phyloP scores from a whole-genome alignment of 306 rosid species.

The Sophora flavescens region DNA sequence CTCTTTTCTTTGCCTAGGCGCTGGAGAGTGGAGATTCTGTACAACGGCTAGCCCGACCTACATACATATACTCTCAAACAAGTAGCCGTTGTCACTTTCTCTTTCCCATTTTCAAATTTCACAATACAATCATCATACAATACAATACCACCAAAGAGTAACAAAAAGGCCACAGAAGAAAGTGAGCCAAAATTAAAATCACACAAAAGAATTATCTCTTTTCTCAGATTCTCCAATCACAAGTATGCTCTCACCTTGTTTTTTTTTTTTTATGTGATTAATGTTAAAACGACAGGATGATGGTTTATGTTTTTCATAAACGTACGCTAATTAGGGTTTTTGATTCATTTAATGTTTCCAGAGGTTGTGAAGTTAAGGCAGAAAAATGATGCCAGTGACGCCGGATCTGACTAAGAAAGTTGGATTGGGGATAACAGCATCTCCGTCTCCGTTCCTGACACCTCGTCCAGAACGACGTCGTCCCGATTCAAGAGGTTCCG shows the following conservation, averaged over 20 bases:
- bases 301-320: background rate
- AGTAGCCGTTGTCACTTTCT: background rate
- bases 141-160: too few relatives aligned
- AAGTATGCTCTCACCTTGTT: background rate
- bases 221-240: background rate
- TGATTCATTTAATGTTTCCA: slow-evolving; percentile 2
- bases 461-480: slow-evolving; percentile 94
- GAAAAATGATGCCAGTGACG: slow-evolving; percentile 63
- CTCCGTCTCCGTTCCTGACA: slow-evolving; percentile 87
- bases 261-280: too few relatives aligned
- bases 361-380: slow-evolving; percentile 17
- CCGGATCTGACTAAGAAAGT: slow-evolving; percentile 85
- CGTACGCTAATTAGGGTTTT: slow-evolving; percentile 9
- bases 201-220: background rate
- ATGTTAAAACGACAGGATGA: background rate
- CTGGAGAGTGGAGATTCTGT: too few relatives aligned
- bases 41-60: background rate
- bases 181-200: background rate
- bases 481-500: slow-evolving; percentile 65
- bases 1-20: too few relatives aligned
- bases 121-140: too few relatives aligned
- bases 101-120: background rate
- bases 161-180: too few relatives aligned
- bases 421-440: slow-evolving; percentile 69
- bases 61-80: background rate